These are phyloP conservation scores for Talaromyces ruber DNA, from an alignment of 495 filamentous ascomycete genomes.

Conservation along the genomic window DNA sequence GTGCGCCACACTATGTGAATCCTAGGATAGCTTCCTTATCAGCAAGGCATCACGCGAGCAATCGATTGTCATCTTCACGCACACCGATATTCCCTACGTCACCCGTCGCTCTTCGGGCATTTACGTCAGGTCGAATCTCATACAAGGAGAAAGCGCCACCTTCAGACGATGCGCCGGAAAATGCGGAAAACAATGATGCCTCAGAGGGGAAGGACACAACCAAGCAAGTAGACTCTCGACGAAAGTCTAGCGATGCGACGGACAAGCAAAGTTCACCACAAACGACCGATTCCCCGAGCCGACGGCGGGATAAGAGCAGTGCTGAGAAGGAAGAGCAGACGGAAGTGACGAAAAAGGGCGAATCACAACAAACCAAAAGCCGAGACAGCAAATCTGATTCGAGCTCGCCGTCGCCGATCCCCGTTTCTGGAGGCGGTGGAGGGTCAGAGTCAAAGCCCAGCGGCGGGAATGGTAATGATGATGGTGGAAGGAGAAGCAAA, in stretches of 20 bases:
- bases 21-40: constrained; percentile 23
- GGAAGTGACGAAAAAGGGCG: constrained; percentile 34
- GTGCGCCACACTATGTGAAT: constrained; percentile 30
- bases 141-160: constrained; percentile 36
- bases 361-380: constrained; percentile 15
- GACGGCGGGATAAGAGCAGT: constrained; percentile 30
- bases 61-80: constrained; percentile 20
- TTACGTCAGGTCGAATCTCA: constrained; percentile 32
- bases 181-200: constrained; percentile 24
- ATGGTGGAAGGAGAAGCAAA: constrained; percentile 49
- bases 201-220: constrained; percentile 26
- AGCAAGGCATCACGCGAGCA: constrained; percentile 30
- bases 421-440: constrained; percentile 25
- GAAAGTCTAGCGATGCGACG: constrained; percentile 24
- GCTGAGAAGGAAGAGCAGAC: constrained; percentile 29
- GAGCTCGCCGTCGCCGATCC: constrained; percentile 40
- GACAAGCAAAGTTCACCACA: constrained; percentile 20
- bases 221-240: constrained; percentile 20
- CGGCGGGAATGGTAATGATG: constrained; percentile 40
- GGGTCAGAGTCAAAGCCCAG: constrained; percentile 37
- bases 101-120: constrained; percentile 24
- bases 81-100: not conserved
- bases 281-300: constrained; percentile 20
- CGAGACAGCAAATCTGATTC: constrained; percentile 32
- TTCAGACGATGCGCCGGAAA: constrained; percentile 28